Evolutionary conservation across 2,329 filamentous ascomycete genomes (phyloP), one percentile per base, ranked within the genome.

Genomic region (Dactylellina leptospora): DNA sequence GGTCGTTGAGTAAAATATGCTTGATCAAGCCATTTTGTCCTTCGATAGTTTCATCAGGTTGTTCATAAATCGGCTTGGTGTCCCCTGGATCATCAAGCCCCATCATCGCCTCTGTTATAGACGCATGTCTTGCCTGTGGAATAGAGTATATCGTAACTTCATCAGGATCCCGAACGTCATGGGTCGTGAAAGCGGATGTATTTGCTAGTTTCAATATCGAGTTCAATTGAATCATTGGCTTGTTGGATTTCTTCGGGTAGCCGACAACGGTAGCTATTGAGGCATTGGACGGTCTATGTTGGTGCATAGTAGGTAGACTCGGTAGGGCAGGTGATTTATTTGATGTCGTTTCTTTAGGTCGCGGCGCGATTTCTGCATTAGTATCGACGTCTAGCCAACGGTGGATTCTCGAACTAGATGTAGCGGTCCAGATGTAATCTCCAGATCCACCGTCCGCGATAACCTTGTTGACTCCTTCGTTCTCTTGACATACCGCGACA

Each of bases 1-100:
- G 86, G 79, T 99, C 93, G 79, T 96, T 97, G 72, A 99, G 83
- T 76, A 97, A 85, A 76, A 90, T 88, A 79, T 97, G 91, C 80
- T 97, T 99, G 73, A 97, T 92, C 58, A 99, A 82, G 8, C 95
- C 95, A 80, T 96, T 93, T 77, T 97, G 93, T 0, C 95, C 95
- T 80, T 97, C 92, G 50, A 99, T 95, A 0, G 90, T 92, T 78
- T 93, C 91, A 74, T 88, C 86, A 0, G 90, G 89, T 59, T 88
- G 79, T 56, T 87, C 83, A 76, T 90, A 85, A 54, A 92, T 84
- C 0, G 91, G 90, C 58, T 89, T 82, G 10, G 84, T 82, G 1
- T 83, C 76, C 13, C 81, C 82, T 76, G 81, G 77, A 44, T 84
- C 83, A 45, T 83, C 78, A 27, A 83, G 82, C 4, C 84, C 80